A percentile compares a stretch with the other conserved stretches of the same genome.
phyloP scores from a whole-genome alignment of 2,329 filamentous ascomycete genomes.

The Rhytidhysteron rufulum region DNA sequence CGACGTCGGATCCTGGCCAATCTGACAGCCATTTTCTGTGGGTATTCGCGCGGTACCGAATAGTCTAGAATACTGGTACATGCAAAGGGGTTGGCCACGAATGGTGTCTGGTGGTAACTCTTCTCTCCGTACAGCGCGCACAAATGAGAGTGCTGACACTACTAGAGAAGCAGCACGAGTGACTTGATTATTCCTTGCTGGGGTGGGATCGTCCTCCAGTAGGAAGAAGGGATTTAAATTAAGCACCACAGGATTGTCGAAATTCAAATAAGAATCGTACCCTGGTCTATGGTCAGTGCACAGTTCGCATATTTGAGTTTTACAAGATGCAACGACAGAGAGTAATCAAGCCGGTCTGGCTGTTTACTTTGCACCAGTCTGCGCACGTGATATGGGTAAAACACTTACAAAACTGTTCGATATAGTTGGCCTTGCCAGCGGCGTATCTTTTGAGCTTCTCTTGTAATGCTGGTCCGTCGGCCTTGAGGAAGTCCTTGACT shows the following conservation, averaged over 20 bases:
- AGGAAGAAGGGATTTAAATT: slow-evolving; percentile 98
- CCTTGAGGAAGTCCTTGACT: slow-evolving; percentile 75
- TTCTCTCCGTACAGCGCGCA: slow-evolving; percentile 86
- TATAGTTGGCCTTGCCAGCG: slow-evolving; percentile 87
- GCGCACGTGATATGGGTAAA: background rate
- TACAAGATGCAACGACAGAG: background rate
- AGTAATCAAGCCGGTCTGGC: slow-evolving; percentile 9
- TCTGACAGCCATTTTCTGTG: slow-evolving; percentile 90
- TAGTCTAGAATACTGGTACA: slow-evolving; percentile 95
- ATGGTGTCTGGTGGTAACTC: slow-evolving; percentile 87
- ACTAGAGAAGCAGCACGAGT: slow-evolving; percentile 90
- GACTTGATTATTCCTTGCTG: slow-evolving; percentile 92
- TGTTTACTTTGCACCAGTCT: slow-evolving; percentile 4
- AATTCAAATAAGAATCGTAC: slow-evolving; percentile 99
- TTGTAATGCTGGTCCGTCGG: slow-evolving; percentile 80
- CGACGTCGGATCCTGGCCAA: slow-evolving; percentile 88
- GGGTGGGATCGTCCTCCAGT: slow-evolving; percentile 94
- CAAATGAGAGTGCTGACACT: slow-evolving; percentile 85
- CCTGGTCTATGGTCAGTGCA: slow-evolving; percentile 50
- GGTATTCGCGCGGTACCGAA: slow-evolving; percentile 95
- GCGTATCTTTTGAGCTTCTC: slow-evolving; percentile 89
- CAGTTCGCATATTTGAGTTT: slow-evolving; percentile 8
- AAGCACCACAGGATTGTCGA: slow-evolving; percentile 93
- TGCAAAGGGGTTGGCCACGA: slow-evolving; percentile 81
- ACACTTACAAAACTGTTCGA: slow-evolving; percentile 92